Evolutionary conservation across 75 land plant genomes (phyloP), one percentile per base, ranked within the genome.

Genomic region (Isoetes taiwanensis): DNA sequence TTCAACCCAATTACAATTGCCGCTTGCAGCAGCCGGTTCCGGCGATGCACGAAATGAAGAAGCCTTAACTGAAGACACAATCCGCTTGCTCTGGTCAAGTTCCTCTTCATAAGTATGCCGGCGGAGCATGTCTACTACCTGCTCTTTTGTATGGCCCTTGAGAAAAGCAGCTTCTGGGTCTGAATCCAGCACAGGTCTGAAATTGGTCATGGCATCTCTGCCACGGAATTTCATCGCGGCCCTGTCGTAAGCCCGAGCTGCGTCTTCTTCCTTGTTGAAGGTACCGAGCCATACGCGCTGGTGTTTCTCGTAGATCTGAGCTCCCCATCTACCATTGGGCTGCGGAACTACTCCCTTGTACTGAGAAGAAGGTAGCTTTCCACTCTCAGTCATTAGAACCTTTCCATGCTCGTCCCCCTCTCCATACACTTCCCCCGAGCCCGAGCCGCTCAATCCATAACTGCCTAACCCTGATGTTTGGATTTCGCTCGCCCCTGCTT

Each of bases 311-410:
- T 87, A 87, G 41, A 87, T 84, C 60, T 87, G 94, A 0, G 94
- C 94, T 0, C 94, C 94, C 94, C 94, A 87, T 6, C 94, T 74
- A 14, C 94, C 94, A 42, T 87, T 87, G 2, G 94, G 90, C 62
- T 87, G 94, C 0, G 94, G 94, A 0, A 87, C 94, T 16, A 87
- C 94, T 8, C 94, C 94, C 30, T 85, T 86, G 72, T 68, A 87
- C 33, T 70, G 71, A 0, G 94, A 80, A 0, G 93, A 87, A 21
- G 83, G 81, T n/a, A n/a, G n/a, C n/a, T n/a, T n/a, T n/a, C n/a
- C n/a, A n/a, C n/a, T n/a, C n/a, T n/a, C n/a, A n/a, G n/a, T n/a
- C n/a, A n/a, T n/a, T n/a, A n/a, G n/a, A n/a, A n/a, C n/a, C n/a
- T n/a, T n/a, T n/a, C n/a, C n/a, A n/a, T n/a, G n/a, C n/a, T n/a